These are phyloP conservation scores for Sechiopsis laciniata DNA, from an alignment of 306 rosid species.

Conservation along the genomic window DNA sequence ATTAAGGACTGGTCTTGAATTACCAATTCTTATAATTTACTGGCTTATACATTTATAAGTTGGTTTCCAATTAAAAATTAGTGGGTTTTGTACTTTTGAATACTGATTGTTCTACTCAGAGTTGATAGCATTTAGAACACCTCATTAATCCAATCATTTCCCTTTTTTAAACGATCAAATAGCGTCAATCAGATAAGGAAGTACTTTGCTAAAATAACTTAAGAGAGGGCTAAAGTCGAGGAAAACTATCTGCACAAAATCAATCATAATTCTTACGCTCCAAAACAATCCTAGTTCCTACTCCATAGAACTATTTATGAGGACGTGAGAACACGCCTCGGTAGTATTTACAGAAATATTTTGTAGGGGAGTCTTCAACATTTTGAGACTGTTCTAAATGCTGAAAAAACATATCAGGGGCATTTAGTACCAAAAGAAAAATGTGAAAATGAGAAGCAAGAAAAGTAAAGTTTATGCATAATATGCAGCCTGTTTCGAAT, in stretches of 20 bases:
- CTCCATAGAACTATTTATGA: too few species aligned
- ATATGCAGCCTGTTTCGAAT: not conserved
- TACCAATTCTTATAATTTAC: not conserved
- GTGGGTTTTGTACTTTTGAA: not conserved
- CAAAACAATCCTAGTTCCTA: not conserved
- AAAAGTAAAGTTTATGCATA: not conserved
- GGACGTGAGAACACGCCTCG: too few species aligned
- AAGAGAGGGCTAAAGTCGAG: not conserved
- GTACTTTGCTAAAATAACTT: not conserved
- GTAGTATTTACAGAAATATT: not conserved
- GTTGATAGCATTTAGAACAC: not conserved
- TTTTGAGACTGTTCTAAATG: not conserved
- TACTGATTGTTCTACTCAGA: not conserved
- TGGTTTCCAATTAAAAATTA: not conserved
- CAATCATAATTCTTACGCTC: too few species aligned
- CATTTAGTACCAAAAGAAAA: too few species aligned
- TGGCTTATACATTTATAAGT: not conserved
- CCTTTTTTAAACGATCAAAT: not conserved
- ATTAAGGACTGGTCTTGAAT: not conserved
- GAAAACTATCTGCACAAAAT: not conserved
- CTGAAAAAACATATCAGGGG: too few species aligned
- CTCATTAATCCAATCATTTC: not conserved
- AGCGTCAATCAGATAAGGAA: not conserved
- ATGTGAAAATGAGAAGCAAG: not conserved
- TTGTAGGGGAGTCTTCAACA: not conserved